Evolutionary conservation across 371 early-diverging fungal genomes (phyloP).

Genomic region (Lichtheimia corymbifera): DNA sequence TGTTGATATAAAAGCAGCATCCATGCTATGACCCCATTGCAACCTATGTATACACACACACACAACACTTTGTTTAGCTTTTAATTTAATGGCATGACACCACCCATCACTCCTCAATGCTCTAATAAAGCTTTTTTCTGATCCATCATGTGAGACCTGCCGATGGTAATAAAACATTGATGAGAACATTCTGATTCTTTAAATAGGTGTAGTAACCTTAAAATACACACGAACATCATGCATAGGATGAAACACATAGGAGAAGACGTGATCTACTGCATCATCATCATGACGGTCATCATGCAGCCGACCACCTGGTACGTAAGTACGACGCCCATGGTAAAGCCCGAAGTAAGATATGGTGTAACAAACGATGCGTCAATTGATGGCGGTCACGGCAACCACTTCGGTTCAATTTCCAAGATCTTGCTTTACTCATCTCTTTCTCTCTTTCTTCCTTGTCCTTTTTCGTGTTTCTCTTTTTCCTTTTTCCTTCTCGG

Average conservation of each 20-base stretch:
- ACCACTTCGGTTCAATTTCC: neutral
- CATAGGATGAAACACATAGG: too few relatives aligned
- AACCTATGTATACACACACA: too few relatives aligned
- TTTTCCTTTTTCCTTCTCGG: neutral
- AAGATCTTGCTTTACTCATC: constrained; percentile 1
- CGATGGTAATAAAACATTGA: too few relatives aligned
- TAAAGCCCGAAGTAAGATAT: too few relatives aligned
- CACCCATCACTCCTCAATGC: neutral
- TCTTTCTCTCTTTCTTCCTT: neutral
- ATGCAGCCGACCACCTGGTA: neutral
- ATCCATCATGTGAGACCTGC: too few relatives aligned
- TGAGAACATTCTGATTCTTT: too few relatives aligned
- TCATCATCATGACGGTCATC: neutral
- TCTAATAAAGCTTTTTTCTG: too few relatives aligned
- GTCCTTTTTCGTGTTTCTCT: too few relatives aligned
- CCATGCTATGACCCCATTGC: neutral
- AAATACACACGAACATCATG: too few relatives aligned
- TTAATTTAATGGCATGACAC: neutral
- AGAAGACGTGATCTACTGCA: neutral
- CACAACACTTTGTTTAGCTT: neutral
- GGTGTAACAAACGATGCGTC: neutral
- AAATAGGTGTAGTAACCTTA: too few relatives aligned
- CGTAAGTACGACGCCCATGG: neutral
- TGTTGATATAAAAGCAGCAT: too few relatives aligned
- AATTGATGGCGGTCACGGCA: neutral